phyloP scores from a whole-genome alignment of 306 rosid genomes.

The Cucurbita argyrosperma region DNA sequence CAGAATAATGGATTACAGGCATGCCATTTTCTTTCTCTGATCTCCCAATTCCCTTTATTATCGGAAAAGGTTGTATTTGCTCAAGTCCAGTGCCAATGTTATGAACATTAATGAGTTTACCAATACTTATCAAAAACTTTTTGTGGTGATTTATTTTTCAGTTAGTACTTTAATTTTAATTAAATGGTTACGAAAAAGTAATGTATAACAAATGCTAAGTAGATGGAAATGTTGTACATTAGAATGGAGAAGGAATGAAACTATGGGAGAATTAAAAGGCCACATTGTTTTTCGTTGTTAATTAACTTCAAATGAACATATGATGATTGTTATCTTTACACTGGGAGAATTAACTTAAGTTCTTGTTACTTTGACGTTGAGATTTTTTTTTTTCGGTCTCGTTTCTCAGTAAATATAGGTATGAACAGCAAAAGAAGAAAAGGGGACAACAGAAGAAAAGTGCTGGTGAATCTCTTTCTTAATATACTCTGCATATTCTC shows the following conservation, averaged over 20 bases:
- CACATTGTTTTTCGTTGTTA: not conserved
- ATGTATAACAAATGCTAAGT: not conserved
- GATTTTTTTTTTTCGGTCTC: constrained; percentile 7
- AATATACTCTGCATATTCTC: constrained; percentile 16
- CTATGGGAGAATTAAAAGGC: not conserved
- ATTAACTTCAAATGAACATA: not conserved
- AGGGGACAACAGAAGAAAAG: constrained; percentile 89
- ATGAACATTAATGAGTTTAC: not conserved
- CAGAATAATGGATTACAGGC: constrained; percentile 88
- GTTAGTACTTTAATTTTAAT: not conserved
- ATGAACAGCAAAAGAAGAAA: constrained; percentile 87
- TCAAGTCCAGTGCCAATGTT: no score
- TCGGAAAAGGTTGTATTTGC: no score
- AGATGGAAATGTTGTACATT: not conserved
- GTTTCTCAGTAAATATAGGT: constrained; percentile 74
- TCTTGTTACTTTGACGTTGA: not conserved
- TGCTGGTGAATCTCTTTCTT: constrained; percentile 55
- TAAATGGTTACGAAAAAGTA: not conserved
- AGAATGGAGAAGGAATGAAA: not conserved
- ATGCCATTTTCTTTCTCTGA: no score
- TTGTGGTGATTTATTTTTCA: not conserved
- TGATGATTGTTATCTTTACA: not conserved
- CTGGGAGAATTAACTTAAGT: not conserved
- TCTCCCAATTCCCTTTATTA: no score
- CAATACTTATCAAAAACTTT: not conserved